These are phyloP conservation scores for Ensete glaucum DNA, from an alignment of 176 grass and related monocot species.

Conservation along the genomic window DNA sequence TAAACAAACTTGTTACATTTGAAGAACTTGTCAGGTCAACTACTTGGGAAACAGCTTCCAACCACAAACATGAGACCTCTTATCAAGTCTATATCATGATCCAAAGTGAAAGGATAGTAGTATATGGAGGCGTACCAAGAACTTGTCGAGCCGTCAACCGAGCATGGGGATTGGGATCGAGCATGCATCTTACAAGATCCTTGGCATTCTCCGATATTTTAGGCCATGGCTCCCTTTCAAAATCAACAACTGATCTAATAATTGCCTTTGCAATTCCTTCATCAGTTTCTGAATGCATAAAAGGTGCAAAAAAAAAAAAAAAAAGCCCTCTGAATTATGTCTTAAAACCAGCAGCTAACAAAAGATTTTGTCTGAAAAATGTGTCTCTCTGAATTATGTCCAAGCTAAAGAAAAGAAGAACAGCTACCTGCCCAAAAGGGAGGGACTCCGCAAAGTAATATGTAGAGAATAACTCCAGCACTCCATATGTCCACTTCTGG, in stretches of 20 bases:
- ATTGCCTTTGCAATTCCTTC: conserved; percentile 67
- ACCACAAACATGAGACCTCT: neutral
- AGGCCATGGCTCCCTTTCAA: conserved; percentile 73
- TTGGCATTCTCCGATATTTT: conserved; percentile 81
- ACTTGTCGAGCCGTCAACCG: conserved; percentile 55
- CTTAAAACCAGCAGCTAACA: neutral
- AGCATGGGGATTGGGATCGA: conserved; percentile 53
- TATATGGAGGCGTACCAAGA: conserved; percentile 41
- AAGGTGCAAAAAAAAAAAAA: neutral
- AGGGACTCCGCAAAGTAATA: conserved; percentile 72
- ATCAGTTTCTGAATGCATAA: conserved; percentile 43
- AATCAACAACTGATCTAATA: conserved; percentile 42
- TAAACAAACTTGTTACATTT: too few species aligned
- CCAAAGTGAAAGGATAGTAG: neutral
- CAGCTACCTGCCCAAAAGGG: conserved; percentile 63
- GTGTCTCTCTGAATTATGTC: neutral
- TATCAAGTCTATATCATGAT: neutral
- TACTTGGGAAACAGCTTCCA: too few species aligned
- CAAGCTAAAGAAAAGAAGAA: neutral
- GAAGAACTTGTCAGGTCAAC: too few species aligned
- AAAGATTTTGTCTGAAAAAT: neutral
- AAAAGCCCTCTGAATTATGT: neutral
- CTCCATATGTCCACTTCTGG: conserved; percentile 82
- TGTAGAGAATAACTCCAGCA: conserved; percentile 91
- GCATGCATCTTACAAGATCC: conserved; percentile 68